Evolutionary conservation across 306 rosid genomes (phyloP).

Genomic region (Notholithocarpus densiflorus): DNA sequence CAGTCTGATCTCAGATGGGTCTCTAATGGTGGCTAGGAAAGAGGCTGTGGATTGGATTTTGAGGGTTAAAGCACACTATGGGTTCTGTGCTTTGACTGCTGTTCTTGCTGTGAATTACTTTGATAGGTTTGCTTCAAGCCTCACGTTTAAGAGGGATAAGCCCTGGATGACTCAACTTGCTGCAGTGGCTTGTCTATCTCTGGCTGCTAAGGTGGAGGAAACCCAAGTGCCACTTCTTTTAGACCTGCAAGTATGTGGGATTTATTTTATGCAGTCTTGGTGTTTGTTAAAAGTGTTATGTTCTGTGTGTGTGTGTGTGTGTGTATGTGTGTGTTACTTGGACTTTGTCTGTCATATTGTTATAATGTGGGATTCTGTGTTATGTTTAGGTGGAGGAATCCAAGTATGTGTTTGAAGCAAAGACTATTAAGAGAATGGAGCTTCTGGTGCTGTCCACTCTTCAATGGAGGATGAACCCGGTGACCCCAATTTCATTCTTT

Average conservation of each 20-base stretch:
- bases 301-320: background rate
- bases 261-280: slow-evolving; percentile 17
- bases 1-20: slow-evolving; percentile 31
- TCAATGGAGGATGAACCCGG: slow-evolving; percentile 89
- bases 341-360: background rate
- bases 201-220: slow-evolving; percentile 93
- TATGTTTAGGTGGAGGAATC: slow-evolving; percentile 67
- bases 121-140: slow-evolving; percentile 69
- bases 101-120: slow-evolving; percentile 89
- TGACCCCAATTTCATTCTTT: slow-evolving; percentile 86
- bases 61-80: slow-evolving; percentile 47
- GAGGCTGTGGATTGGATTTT: slow-evolving; percentile 76
- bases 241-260: slow-evolving; percentile 70
- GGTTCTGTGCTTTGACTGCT: slow-evolving; percentile 70
- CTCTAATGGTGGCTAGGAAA: slow-evolving; percentile 43
- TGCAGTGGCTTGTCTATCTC: slow-evolving; percentile 75
- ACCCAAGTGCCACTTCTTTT: slow-evolving; percentile 73
- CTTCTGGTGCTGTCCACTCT: slow-evolving; percentile 83
- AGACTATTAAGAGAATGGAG: slow-evolving; percentile 92
- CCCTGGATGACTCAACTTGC: slow-evolving; percentile 88
- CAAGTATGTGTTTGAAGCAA: slow-evolving; percentile 72
- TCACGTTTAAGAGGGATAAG: slow-evolving; percentile 53
- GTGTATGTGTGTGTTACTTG: slow-evolving; percentile 8
- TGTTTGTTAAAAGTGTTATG: slow-evolving; percentile 48
- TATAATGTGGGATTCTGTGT: slow-evolving; percentile 8